phyloP scores from a whole-genome alignment of 768 basidiomycete genomes.

The Tulasnella sp. region DNA sequence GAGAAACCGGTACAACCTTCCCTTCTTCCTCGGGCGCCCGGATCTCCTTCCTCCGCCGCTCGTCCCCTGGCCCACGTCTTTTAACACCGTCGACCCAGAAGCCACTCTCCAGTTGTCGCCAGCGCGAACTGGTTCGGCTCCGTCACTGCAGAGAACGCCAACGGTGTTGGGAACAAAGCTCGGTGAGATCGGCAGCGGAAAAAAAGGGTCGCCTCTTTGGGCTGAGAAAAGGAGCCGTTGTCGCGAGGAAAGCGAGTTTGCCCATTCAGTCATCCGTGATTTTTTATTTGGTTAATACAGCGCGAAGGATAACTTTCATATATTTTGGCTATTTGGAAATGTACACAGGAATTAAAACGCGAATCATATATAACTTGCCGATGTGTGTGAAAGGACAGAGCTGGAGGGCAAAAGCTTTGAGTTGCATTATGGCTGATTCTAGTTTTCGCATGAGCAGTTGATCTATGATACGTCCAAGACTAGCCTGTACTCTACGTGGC shows the following conservation, averaged over 20 bases:
- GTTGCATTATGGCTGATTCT: too few relatives aligned
- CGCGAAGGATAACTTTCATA: too few relatives aligned
- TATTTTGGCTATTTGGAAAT: background rate
- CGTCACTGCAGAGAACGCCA: too few relatives aligned
- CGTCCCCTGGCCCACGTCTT: background rate
- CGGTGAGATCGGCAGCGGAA: background rate
- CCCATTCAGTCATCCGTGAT: background rate
- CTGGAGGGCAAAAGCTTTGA: too few relatives aligned
- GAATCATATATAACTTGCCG: background rate
- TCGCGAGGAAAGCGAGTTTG: background rate
- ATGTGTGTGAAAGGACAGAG: too few relatives aligned
- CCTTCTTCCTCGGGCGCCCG: background rate
- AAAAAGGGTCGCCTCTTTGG: background rate
- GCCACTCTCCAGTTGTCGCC: background rate
- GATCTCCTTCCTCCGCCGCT: background rate
- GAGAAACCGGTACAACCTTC: too few relatives aligned
- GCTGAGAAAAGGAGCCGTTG: too few relatives aligned
- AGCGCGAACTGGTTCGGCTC: background rate
- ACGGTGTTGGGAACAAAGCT: too few relatives aligned
- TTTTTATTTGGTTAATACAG: background rate
- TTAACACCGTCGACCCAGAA: background rate
- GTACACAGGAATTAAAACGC: background rate
- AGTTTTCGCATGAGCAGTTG: too few relatives aligned
- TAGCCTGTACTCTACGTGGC: too few relatives aligned
- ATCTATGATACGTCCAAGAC: too few relatives aligned